These are phyloP conservation scores for Aspergillus piperis DNA, from an alignment of 2,329 filamentous ascomycete species.

Conservation along the genomic window DNA sequence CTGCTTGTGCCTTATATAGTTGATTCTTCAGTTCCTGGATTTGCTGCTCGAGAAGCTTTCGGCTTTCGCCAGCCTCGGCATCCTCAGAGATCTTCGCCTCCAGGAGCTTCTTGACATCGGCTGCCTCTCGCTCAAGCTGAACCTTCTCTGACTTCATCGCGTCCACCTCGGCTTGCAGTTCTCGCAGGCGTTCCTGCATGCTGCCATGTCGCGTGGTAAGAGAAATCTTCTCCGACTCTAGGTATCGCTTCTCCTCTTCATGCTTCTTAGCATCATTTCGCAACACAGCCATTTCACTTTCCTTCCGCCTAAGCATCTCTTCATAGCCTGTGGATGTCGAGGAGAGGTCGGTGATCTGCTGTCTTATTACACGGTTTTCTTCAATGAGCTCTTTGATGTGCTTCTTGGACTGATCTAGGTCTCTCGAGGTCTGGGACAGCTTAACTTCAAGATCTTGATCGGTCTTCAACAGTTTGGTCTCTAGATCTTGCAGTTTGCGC, in stretches of 20 bases:
- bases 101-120: constrained; percentile 81
- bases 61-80: constrained; percentile 76
- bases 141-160: constrained; percentile 81
- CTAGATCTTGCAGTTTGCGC: constrained; percentile 83
- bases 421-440: constrained; percentile 73
- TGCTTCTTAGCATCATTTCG: constrained; percentile 81
- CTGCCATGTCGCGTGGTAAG: constrained; percentile 77
- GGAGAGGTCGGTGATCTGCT: constrained; percentile 83
- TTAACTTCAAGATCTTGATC: constrained; percentile 91
- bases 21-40: constrained; percentile 84
- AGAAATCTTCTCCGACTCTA: constrained; percentile 75
- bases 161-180: constrained; percentile 84
- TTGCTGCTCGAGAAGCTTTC: constrained; percentile 81
- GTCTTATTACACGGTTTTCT: constrained; percentile 79
- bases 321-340: constrained; percentile 94
- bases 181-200: constrained; percentile 72
- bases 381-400: constrained; percentile 74
- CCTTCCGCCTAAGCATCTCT: constrained; percentile 87
- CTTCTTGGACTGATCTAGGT: constrained; percentile 71
- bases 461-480: constrained; percentile 76
- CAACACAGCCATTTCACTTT: constrained; percentile 85
- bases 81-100: constrained; percentile 89
- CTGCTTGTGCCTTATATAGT: constrained; percentile 80
- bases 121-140: constrained; percentile 83
- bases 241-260: constrained; percentile 73